A percentile compares a stretch with the other conserved stretches of the same genome.
Evolutionary conservation across 352 stramenopile genomes (phyloP).

Genomic region (Elongisporangium undulatum): DNA sequence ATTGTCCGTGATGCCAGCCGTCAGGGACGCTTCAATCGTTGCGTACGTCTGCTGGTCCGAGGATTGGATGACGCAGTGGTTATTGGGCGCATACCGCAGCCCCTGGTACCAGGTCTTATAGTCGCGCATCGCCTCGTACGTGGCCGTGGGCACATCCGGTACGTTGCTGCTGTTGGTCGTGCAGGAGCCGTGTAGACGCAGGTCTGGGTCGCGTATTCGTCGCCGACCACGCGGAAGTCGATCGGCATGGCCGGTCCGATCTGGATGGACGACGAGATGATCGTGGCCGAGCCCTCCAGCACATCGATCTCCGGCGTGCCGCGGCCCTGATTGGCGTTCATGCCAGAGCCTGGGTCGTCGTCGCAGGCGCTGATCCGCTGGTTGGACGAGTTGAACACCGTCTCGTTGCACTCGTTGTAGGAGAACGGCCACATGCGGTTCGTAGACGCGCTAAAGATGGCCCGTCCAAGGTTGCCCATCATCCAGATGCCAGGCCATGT

Average conservation of each 20-base stretch:
- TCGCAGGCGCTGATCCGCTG: constrained; percentile 83
- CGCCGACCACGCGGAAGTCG: constrained; percentile 18
- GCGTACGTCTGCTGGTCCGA: constrained; percentile 16
- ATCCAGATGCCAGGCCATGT: constrained; percentile 93
- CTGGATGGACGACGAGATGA: too few relatives aligned
- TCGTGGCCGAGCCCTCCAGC: too few relatives aligned
- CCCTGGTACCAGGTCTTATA: constrained; percentile 22
- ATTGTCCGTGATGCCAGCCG: constrained; percentile 24
- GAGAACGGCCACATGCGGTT: constrained; percentile 92
- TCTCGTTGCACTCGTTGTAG: constrained; percentile 86
- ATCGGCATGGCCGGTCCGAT: constrained; percentile 1
- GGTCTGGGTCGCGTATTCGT: constrained; percentile 17
- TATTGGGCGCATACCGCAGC: constrained; percentile 27
- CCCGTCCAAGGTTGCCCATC: constrained; percentile 89
- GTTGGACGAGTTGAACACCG: constrained; percentile 25
- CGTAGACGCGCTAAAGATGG: constrained; percentile 86
- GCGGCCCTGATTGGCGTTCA: constrained; percentile 78
- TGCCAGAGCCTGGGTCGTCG: constrained; percentile 75
- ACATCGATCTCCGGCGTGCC: constrained; percentile 92
- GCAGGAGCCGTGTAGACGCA: constrained; percentile 26
- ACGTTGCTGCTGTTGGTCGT: constrained; percentile 22
- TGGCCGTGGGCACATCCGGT: constrained; percentile 16
- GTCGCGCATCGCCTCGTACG: constrained; percentile 12
- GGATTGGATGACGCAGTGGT: constrained; percentile 17
- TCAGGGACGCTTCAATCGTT: constrained; percentile 16